Base-by-base conservation (phyloP, 2,329 filamentous ascomycete species). In the Pyricularia sp. region DNA sequence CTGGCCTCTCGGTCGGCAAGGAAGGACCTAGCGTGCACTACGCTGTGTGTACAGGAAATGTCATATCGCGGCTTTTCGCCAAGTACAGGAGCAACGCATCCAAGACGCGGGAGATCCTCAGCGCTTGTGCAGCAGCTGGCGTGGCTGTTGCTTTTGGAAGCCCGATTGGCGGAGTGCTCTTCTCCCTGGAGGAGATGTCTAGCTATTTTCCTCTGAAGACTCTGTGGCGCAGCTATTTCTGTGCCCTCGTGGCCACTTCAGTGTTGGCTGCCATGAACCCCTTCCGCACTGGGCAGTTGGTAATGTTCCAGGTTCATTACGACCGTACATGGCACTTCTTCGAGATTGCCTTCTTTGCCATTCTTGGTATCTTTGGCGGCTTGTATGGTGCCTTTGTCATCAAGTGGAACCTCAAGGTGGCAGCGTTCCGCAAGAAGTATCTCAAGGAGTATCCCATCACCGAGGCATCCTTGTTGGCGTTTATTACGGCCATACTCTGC, bases 21-120 rank as follows among this genome's bases (percentile, higher is more conserved):
- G 94, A 99, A 78, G 94, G 94, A 0, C 94, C 94, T 0, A 97
- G 93, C 75, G 94, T 99, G n/a, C 94, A 99, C 75, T 99, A 97
- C 73, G 94, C 94, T 3, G 94, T 97, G 7, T 97, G 94, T 72
- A 96, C 93, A 0, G 94, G 94, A 66, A 97, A 96, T 75, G 93
- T 99, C 68, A 94, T 99, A 66, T 96, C 92, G 33, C 84, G 91
- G 61, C 83, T 97, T 68, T 99, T 99, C 73, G 85, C 87, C 73
- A 97, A 97, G 75, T 99, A 97, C 75, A 88, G 86, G 72, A 85
- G 87, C 64, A 97, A 94, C 75, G 93, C 93, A 1, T 91, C 91
- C 65, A 97, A 97, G 76, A 97, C 91, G 4, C 84, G 94, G 65
- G 94, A 99, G 78, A 96, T 99, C 30, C 78, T 99, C 68, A 97